Evolutionary conservation across 2,329 filamentous ascomycete species (phyloP).

Genomic region (Fusarium temperatum): DNA sequence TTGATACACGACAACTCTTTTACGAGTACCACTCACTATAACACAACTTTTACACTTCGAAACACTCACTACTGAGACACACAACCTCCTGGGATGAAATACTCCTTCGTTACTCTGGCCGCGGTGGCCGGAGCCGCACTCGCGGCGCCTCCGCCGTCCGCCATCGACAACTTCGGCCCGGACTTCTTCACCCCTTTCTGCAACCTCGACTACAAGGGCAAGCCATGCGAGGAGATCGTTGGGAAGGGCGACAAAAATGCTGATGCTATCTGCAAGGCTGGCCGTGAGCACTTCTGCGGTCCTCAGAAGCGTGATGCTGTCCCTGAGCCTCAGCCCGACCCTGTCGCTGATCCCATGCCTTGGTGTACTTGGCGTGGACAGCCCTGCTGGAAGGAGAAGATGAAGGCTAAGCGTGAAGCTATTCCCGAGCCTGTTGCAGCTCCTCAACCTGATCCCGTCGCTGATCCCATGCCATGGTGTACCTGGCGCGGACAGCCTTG

Average conservation of each 20-base stretch:
- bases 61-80: slow-evolving; percentile 12
- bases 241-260: background rate
- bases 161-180: background rate
- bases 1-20: slow-evolving; percentile 29
- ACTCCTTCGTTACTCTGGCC: slow-evolving; percentile 40
- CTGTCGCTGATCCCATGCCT: slow-evolving; percentile 8
- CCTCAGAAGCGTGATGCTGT: background rate
- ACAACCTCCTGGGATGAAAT: slow-evolving; percentile 40
- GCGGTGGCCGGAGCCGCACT: slow-evolving; percentile 27
- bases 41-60: slow-evolving; percentile 1
- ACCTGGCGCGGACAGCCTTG: background rate
- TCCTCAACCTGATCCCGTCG: background rate
- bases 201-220: background rate
- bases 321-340: slow-evolving; percentile 25
- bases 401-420: slow-evolving; percentile 7
- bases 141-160: background rate
- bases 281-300: background rate
- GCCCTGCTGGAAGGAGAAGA: slow-evolving; percentile 52
- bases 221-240: background rate
- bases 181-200: background rate
- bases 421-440: background rate
- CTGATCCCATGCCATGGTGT: slow-evolving; percentile 5
- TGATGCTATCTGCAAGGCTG: background rate
- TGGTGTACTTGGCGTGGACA: slow-evolving; percentile 52
- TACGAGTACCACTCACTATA: slow-evolving; percentile 32